Percentiles rank a stretch among this genome's conserved stretches.
Evolutionary conservation across 1,284 basidiomycete species (phyloP).

Genomic region (Fomitopsis pinicola): DNA sequence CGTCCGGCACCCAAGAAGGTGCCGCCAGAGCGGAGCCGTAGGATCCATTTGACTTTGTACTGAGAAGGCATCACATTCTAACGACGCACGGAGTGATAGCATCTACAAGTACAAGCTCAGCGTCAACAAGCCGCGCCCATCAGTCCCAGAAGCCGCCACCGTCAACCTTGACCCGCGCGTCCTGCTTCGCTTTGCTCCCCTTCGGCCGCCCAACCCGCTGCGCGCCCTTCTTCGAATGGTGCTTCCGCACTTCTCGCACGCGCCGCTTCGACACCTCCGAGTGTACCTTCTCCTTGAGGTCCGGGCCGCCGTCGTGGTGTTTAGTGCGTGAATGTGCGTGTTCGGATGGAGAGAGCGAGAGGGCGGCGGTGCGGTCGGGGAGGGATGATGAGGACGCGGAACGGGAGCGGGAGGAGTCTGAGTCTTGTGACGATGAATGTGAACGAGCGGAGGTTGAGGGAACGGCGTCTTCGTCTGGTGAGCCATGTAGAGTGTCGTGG

Average conservation of each 20-base stretch:
- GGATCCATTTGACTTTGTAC: too few species aligned
- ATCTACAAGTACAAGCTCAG: too few species aligned
- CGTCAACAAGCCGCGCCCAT: neutral
- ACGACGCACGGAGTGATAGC: too few species aligned
- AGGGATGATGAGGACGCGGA: conserved; percentile 19
- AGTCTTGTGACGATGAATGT: neutral
- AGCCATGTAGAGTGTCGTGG: neutral
- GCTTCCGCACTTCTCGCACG: conserved; percentile 64
- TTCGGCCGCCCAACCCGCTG: conserved; percentile 56
- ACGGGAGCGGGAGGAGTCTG: conserved; percentile 16
- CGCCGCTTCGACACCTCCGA: conserved; percentile 59
- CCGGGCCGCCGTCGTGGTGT: neutral
- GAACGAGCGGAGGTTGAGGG: neutral
- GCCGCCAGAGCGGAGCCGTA: too few species aligned
- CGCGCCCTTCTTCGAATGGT: conserved; percentile 66
- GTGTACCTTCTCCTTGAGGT: conserved; percentile 56
- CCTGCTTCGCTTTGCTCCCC: conserved; percentile 84
- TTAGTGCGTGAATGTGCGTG: conserved; percentile 7
- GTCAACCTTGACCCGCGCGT: conserved; percentile 61
- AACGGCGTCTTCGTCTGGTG: neutral
- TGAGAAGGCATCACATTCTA: too few species aligned
- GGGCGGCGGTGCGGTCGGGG: conserved; percentile 16
- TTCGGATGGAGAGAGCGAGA: conserved; percentile 13
- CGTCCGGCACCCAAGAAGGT: too few species aligned
- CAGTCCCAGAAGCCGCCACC: conserved; percentile 26